Evolutionary conservation across 164 flowering plant species (phyloP).

Genomic region (Magnolia changhungtana): DNA sequence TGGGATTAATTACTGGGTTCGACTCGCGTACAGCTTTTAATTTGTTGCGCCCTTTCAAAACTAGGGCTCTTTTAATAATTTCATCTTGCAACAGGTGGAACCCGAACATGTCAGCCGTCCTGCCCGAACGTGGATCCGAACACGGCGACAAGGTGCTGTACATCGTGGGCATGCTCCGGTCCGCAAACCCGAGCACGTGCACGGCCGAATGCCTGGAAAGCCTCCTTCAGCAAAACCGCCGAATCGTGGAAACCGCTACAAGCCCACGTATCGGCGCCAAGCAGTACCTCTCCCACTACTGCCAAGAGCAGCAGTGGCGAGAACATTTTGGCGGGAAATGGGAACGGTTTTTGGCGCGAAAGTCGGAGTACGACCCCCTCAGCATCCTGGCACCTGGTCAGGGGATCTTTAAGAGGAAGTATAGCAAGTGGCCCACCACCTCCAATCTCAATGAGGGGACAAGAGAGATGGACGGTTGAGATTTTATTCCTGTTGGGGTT

Average conservation of each 20-base stretch:
- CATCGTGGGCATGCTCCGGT: conserved; percentile 30
- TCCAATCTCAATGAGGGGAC: not conserved
- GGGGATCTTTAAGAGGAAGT: conserved; percentile 57
- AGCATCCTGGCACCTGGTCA: conserved; percentile 85
- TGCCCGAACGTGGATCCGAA: conserved; percentile 16
- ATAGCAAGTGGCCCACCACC: conserved; percentile 5
- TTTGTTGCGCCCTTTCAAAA: not conserved
- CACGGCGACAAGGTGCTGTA: conserved; percentile 14
- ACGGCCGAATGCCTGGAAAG: conserved; percentile 18
- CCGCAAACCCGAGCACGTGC: conserved; percentile 21
- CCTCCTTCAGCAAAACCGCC: conserved; percentile 18
- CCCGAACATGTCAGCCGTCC: conserved; percentile 24
- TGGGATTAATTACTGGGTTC: too few species aligned
- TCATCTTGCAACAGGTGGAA: conserved; percentile 25
- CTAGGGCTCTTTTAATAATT: not conserved
- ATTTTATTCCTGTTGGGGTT: not conserved
- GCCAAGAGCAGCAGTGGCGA: conserved; percentile 59
- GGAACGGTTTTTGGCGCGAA: conserved; percentile 58
- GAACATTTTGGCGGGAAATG: conserved; percentile 74
- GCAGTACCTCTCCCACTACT: conserved; percentile 72
- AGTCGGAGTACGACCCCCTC: conserved; percentile 68
- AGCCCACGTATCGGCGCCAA: conserved; percentile 44
- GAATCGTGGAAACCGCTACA: conserved; percentile 14
- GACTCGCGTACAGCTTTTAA: too few species aligned
- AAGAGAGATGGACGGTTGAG: not conserved